A percentile compares a stretch with the other conserved stretches of the same genome.
These are phyloP conservation scores for Tolypocladium sp. DNA, from an alignment of 2,329 filamentous ascomycete genomes.

Conservation along the genomic window DNA sequence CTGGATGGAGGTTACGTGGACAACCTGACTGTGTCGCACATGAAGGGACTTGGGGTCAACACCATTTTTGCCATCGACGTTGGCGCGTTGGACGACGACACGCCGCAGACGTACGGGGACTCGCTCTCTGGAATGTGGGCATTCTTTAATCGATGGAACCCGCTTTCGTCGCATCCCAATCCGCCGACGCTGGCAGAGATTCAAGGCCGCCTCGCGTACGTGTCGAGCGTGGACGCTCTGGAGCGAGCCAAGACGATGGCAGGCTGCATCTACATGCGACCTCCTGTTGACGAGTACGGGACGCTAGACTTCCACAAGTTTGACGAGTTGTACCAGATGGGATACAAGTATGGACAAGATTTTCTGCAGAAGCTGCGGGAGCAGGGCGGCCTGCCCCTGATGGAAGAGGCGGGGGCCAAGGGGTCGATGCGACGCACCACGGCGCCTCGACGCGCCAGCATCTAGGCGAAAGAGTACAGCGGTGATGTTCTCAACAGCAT, in stretches of 20 bases:
- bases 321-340: slow-evolving; percentile 88
- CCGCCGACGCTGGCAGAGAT: slow-evolving; percentile 94
- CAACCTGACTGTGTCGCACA: slow-evolving; percentile 92
- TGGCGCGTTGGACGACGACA: slow-evolving; percentile 83
- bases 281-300: slow-evolving; percentile 86
- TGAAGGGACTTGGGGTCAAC: slow-evolving; percentile 89
- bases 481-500: background rate
- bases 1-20: slow-evolving; percentile 95
- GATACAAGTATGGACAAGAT: slow-evolving; percentile 76
- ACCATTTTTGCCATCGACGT: slow-evolving; percentile 95
- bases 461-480: slow-evolving; percentile 31
- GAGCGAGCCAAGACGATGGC: slow-evolving; percentile 86
- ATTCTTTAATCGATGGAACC: slow-evolving; percentile 92
- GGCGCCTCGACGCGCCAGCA: slow-evolving; percentile 71
- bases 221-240: slow-evolving; percentile 86
- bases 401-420: slow-evolving; percentile 68
- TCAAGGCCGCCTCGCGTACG: slow-evolving; percentile 88
- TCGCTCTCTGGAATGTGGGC: slow-evolving; percentile 94
- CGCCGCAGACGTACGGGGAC: slow-evolving; percentile 87
- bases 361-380: slow-evolving; percentile 70
- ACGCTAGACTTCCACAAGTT: slow-evolving; percentile 96
- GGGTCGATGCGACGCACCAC: slow-evolving; percentile 68
- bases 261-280: slow-evolving; percentile 93
- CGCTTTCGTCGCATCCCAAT: slow-evolving; percentile 80
- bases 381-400: slow-evolving; percentile 63